phyloP scores from a whole-genome alignment of 1,284 basidiomycete species.

The Farysia itapuensis region DNA sequence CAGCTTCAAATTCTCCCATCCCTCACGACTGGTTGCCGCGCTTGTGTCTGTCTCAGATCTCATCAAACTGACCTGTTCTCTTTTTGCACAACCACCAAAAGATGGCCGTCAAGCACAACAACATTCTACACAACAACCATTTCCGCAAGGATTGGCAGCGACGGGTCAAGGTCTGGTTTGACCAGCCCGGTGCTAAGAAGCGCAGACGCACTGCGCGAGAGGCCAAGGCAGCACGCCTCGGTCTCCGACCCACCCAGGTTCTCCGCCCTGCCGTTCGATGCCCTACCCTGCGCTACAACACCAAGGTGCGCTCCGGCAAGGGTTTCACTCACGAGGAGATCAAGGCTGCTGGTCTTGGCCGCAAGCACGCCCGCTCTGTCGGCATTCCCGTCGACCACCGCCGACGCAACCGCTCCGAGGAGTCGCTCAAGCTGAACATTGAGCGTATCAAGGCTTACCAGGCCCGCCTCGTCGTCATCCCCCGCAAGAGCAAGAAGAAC shows the following conservation, averaged over 20 bases:
- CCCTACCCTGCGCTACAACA: slow-evolving; percentile 98
- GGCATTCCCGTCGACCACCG: slow-evolving; percentile 97
- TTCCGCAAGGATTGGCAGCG: slow-evolving; percentile 86
- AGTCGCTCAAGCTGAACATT: slow-evolving; percentile 93
- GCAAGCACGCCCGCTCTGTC: slow-evolving; percentile 88
- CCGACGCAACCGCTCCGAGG: slow-evolving; percentile 93
- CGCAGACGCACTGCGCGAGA: slow-evolving; percentile 90
- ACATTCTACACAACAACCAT: slow-evolving; percentile 70
- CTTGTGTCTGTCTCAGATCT: too few relatives aligned
- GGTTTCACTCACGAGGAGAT: slow-evolving; percentile 95
- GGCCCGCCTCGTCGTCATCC: slow-evolving; percentile 78
- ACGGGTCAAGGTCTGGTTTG: slow-evolving; percentile 95
- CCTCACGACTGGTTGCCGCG: too few relatives aligned
- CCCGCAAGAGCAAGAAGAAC: slow-evolving; percentile 73
- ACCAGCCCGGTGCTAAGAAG: slow-evolving; percentile 98
- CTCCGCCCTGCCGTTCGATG: slow-evolving; percentile 96
- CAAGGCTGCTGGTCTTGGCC: slow-evolving; percentile 92
- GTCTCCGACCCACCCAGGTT: slow-evolving; percentile 85
- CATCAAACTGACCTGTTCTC: too few relatives aligned
- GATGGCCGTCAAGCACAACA: slow-evolving; percentile 60
- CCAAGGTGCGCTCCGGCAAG: slow-evolving; percentile 93
- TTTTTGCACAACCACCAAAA: slow-evolving; percentile 4
- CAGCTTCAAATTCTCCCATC: too few relatives aligned
- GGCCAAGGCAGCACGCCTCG: slow-evolving; percentile 85
- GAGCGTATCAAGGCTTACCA: slow-evolving; percentile 95